phyloP scores from a whole-genome alignment of 2,329 filamentous ascomycete species.

The Exutisphaerella laricina region DNA sequence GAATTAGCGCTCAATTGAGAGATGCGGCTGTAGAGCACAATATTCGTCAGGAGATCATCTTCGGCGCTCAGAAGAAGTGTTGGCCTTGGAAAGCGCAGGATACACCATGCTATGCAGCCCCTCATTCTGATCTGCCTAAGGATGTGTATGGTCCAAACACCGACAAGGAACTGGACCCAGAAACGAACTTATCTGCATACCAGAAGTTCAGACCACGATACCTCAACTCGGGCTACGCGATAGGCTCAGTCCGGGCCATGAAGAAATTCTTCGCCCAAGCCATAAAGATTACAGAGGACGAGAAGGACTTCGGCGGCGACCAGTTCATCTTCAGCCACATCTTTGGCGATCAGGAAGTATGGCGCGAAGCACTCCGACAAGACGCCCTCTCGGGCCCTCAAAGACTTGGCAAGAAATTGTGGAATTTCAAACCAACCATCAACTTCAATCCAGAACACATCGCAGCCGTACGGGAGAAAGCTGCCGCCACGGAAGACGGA shows the following conservation, averaged over 20 bases:
- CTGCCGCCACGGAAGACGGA: constrained; percentile 38
- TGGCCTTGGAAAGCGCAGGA: constrained; percentile 40
- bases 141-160: constrained; percentile 46
- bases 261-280: constrained; percentile 29
- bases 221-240: constrained; percentile 24
- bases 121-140: constrained; percentile 46
- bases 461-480: constrained; percentile 21
- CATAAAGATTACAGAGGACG: constrained; percentile 27
- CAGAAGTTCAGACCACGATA: constrained; percentile 42
- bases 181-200: constrained; percentile 30
- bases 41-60: constrained; percentile 51
- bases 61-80: constrained; percentile 52
- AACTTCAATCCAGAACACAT: constrained; percentile 19
- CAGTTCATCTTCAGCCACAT: constrained; percentile 34
- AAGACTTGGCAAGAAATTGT: constrained; percentile 5
- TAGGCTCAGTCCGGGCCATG: constrained; percentile 26
- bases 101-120: constrained; percentile 49
- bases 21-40: constrained; percentile 24
- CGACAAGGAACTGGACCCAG: constrained; percentile 43
- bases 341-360: constrained; percentile 30
- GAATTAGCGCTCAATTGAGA: constrained; percentile 22
- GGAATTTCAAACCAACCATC: constrained; percentile 12
- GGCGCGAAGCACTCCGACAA: constrained; percentile 34
- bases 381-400: constrained; percentile 26
- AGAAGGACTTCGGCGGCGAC: constrained; percentile 30